These are phyloP conservation scores for Salvia rosmarinus DNA, from an alignment of 257 asterid species.

Conservation along the genomic window DNA sequence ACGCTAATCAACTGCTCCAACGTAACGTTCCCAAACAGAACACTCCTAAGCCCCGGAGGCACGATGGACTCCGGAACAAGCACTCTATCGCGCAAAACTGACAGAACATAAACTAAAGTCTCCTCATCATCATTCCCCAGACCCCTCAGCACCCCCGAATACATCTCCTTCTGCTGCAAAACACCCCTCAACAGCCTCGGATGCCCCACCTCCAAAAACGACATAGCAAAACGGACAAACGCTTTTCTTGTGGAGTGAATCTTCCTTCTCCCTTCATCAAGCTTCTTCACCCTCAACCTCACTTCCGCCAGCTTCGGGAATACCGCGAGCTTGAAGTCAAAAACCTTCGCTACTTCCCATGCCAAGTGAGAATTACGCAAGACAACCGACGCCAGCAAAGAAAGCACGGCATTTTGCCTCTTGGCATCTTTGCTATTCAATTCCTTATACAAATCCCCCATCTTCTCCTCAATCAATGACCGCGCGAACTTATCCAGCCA, in stretches of 20 bases:
- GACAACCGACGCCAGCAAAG: slow-evolving; percentile 64
- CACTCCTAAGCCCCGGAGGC: slow-evolving; percentile 85
- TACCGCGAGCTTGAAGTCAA: slow-evolving; percentile 62
- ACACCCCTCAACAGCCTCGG: slow-evolving; percentile 82
- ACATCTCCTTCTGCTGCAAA: slow-evolving; percentile 88
- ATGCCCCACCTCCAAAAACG: slow-evolving; percentile 78
- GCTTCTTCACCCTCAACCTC: slow-evolving; percentile 58
- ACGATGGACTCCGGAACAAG: slow-evolving; percentile 75
- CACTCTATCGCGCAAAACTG: slow-evolving; percentile 63
- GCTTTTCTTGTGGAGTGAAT: slow-evolving; percentile 66
- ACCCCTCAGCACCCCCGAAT: slow-evolving; percentile 84
- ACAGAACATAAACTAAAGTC: slow-evolving; percentile 56
- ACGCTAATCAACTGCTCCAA: slow-evolving; percentile 75
- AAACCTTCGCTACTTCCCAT: slow-evolving; percentile 71
- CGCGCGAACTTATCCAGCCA: slow-evolving; percentile 70
- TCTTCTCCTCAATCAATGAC: slow-evolving; percentile 55
- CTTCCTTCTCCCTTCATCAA: slow-evolving; percentile 49
- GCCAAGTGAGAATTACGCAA: slow-evolving; percentile 70
- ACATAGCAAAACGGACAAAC: slow-evolving; percentile 76
- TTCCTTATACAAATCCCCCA: slow-evolving; percentile 72
- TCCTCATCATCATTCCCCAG: slow-evolving; percentile 83
- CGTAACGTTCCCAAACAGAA: slow-evolving; percentile 87
- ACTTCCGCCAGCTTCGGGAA: slow-evolving; percentile 64
- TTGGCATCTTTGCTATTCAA: slow-evolving; percentile 68
- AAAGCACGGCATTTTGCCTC: slow-evolving; percentile 66